phyloP scores from a whole-genome alignment of 768 basidiomycete genomes.

The Tulasnella sp. region DNA sequence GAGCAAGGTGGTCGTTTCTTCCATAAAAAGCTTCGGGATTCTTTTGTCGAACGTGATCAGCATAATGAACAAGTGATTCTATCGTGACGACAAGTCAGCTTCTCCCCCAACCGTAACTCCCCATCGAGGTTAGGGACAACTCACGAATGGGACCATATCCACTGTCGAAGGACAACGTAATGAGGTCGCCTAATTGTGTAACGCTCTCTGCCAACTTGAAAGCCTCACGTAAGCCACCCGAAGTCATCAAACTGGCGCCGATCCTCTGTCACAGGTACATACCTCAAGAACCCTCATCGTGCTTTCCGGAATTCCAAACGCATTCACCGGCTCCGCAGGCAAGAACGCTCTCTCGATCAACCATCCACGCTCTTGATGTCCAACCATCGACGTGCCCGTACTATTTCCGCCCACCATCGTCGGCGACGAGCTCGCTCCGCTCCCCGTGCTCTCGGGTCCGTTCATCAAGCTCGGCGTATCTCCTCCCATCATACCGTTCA shows the following conservation, averaged over 20 bases:
- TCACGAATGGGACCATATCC: slow-evolving; percentile 62
- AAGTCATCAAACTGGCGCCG: slow-evolving; percentile 5
- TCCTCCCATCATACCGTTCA: slow-evolving; percentile 38
- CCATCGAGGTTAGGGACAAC: slow-evolving; percentile 31
- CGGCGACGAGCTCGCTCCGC: slow-evolving; percentile 21
- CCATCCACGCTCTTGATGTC: slow-evolving; percentile 36
- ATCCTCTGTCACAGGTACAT: slow-evolving; percentile 28
- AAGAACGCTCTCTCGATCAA: slow-evolving; percentile 59
- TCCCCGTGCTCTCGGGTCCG: slow-evolving; percentile 23
- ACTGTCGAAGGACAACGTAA: slow-evolving; percentile 55
- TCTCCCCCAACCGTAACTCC: background rate
- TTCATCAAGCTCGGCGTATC: background rate
- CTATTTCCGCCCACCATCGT: slow-evolving; percentile 21
- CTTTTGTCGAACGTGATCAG: background rate
- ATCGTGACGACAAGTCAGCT: background rate
- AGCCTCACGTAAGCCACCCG: background rate
- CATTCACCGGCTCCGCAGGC: slow-evolving; percentile 80
- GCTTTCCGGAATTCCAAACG: slow-evolving; percentile 82
- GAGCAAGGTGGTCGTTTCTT: background rate
- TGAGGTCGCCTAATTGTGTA: slow-evolving; percentile 72
- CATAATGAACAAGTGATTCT: slow-evolving; percentile 16
- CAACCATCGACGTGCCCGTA: background rate
- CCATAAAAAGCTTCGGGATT: background rate
- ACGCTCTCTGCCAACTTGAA: slow-evolving; percentile 74
- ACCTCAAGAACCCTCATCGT: slow-evolving; percentile 88